A percentile compares a stretch with the other conserved stretches of the same genome.
Evolutionary conservation across 768 basidiomycete species (phyloP).

Genomic region (Boletellus ananiceps): DNA sequence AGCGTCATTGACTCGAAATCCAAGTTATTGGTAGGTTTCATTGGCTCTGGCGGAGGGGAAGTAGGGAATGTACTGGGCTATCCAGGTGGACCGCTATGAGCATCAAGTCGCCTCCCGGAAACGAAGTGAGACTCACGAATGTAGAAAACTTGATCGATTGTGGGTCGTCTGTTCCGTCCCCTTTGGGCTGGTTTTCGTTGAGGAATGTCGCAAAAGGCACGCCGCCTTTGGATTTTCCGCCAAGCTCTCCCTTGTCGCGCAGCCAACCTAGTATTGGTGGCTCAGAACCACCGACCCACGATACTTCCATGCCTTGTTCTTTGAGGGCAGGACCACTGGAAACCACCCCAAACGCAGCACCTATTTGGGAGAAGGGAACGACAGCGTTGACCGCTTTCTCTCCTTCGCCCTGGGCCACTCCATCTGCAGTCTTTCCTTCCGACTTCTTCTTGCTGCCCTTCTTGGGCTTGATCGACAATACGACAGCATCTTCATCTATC

Average conservation of each 20-base stretch:
- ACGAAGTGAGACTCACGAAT: conserved; percentile 7
- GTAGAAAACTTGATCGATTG: conserved; percentile 44
- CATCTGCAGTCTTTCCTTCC: conserved; percentile 17
- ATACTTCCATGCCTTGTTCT: conserved; percentile 61
- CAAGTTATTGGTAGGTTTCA: conserved; percentile 39
- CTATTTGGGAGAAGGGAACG: conserved; percentile 71
- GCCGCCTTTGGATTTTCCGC: conserved; percentile 15
- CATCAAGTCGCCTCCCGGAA: not conserved
- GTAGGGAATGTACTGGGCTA: conserved; percentile 20
- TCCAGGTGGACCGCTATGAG: conserved; percentile 6
- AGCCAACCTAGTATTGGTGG: conserved; percentile 71
- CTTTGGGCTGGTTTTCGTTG: conserved; percentile 1
- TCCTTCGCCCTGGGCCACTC: conserved; percentile 37
- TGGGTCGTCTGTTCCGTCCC: not conserved
- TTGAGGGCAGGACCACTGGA: conserved; percentile 50
- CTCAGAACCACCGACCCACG: conserved; percentile 69
- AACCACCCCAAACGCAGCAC: conserved; percentile 73
- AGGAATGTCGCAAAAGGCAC: conserved; percentile 23
- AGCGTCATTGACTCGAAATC: conserved; percentile 80
- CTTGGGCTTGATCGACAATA: conserved; percentile 59
- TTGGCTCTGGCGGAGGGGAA: conserved; percentile 14
- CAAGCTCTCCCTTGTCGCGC: conserved; percentile 66
- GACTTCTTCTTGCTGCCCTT: conserved; percentile 41
- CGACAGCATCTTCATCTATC: conserved; percentile 59
- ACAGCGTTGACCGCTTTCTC: conserved; percentile 63